These are phyloP conservation scores for Saturnispora dispora DNA, from an alignment of 805 yeast species.

Conservation along the genomic window DNA sequence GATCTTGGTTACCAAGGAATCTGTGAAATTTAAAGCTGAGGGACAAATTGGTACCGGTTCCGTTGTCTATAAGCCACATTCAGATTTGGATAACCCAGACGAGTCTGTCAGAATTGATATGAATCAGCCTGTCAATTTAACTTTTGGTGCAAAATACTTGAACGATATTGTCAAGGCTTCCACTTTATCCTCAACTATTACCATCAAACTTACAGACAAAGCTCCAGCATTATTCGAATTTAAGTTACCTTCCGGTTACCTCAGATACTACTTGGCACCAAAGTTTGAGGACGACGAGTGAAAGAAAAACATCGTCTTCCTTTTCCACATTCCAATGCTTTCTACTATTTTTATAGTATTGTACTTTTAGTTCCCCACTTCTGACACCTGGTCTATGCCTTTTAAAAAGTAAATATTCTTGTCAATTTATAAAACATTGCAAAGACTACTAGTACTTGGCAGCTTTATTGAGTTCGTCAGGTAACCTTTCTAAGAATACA, in stretches of 20 bases:
- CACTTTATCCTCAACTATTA: constrained; percentile 62
- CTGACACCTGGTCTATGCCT: constrained; percentile 3
- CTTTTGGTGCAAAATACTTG: constrained; percentile 87
- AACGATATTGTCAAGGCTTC: constrained; percentile 89
- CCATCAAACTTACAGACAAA: constrained; percentile 79
- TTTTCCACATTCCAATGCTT: neutral
- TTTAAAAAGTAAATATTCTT: neutral
- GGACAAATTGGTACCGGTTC: constrained; percentile 90
- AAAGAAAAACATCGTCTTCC: constrained; percentile 1
- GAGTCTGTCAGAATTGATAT: constrained; percentile 66
- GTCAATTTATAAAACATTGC: neutral
- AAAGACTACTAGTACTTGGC: constrained; percentile 20
- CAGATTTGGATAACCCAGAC: constrained; percentile 74
- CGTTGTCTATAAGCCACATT: constrained; percentile 74
- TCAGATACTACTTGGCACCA: constrained; percentile 95
- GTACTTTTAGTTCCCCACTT: neutral
- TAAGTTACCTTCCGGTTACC: constrained; percentile 82
- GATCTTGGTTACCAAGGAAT: constrained; percentile 82
- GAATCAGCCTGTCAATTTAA: constrained; percentile 77
- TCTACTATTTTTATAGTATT: neutral
- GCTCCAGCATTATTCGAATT: constrained; percentile 93
- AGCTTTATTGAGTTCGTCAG: constrained; percentile 14
- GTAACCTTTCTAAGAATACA: constrained; percentile 36
- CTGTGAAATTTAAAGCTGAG: constrained; percentile 79
- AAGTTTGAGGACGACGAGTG: constrained; percentile 89